Base-by-base conservation (phyloP, 192 early-diverging fungal genomes). In the Dimargaris cristalligena region DNA sequence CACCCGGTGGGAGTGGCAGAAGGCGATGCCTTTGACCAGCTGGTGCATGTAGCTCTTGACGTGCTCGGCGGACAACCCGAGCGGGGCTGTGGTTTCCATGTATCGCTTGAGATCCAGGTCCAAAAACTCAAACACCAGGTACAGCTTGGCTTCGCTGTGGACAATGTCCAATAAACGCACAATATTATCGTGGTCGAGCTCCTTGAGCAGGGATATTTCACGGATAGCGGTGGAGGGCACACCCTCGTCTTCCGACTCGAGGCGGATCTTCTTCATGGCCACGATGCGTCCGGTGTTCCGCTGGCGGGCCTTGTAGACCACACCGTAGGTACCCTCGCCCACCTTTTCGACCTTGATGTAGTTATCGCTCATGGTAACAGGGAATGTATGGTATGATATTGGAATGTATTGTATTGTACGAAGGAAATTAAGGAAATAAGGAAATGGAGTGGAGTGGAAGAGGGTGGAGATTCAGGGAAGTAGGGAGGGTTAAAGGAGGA, bases 121-220 rank as follows among this genome's bases (percentile, higher is more conserved):
- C 56, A 92, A 67, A 62, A 84, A 99, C 67, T 99, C 96, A 71
- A 99, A 95, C 2, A 97, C 90, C 28, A 99, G 72, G 65, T 88
- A 95, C 18, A 99, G 79, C 63, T 89, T 88, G 25, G 76, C 75
- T 30, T 93, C 91, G 41, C 79, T 79, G 67, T 93, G 81, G 47
- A 93, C 83, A 50, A 93, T 86, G 64, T 97, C 94, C 28, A 89
- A 49, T 48, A 99, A 71, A 54, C 92, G 77, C 52, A 91, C 82
- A 70, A 91, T 86, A 72, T 91, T 89, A 4, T 80, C 79, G 67
- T 89, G 86, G 66, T 83, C 80, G 23, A 91, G 71, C 64, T 91
- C 89, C 68, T 88, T 86, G n/a, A 91, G 71, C 50, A 91, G 62
- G 1, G 89, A 89, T 55, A 91, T 91, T 67, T 91, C 89, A 60